Conservation (phyloP, 2,329 filamentous ascomycete species). For the Aureobasidium sp. region DNA sequence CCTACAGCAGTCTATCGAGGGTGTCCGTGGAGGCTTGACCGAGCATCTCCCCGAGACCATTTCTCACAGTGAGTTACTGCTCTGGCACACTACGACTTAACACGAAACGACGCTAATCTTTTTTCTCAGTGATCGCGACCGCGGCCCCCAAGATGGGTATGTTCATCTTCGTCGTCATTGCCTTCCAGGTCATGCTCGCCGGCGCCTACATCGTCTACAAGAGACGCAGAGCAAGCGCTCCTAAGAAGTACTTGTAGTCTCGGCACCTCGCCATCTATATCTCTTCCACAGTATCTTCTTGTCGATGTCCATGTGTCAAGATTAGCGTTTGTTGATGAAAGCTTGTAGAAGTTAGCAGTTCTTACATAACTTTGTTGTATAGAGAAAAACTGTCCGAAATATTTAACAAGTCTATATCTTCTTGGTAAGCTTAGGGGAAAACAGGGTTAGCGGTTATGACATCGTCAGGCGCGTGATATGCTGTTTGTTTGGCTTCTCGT, state of each 20-base stretch:
- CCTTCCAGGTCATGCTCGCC: constrained; percentile 64
- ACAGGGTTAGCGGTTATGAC: too few relatives aligned
- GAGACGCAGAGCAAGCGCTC: constrained; percentile 62
- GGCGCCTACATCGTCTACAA: constrained; percentile 72
- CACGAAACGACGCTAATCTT: background rate
- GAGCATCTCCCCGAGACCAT: constrained; percentile 46
- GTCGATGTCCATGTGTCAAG: background rate
- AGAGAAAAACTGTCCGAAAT: background rate
- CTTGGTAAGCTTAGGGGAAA: too few relatives aligned
- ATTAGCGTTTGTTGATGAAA: constrained; percentile 2
- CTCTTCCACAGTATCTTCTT: background rate
- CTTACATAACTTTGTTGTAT: background rate
- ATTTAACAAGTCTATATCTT: too few relatives aligned
- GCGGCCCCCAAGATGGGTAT: constrained; percentile 52
- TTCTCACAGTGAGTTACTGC: constrained; percentile 39
- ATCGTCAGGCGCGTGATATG: too few relatives aligned
- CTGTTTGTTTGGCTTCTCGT: too few relatives aligned
- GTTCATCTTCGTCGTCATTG: constrained; percentile 65
- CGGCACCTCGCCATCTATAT: background rate
- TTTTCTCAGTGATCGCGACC: constrained; percentile 41
- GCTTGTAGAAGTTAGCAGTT: background rate
- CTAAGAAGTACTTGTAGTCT: constrained; percentile 80
- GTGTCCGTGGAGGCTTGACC: constrained; percentile 47
- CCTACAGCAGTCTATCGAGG: constrained; percentile 48
- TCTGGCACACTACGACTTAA: background rate